A percentile compares a stretch with the other conserved stretches of the same genome.
Conservation (phyloP, 176 grass and related monocot genomes). For the Rhynchospora breviuscula region DNA sequence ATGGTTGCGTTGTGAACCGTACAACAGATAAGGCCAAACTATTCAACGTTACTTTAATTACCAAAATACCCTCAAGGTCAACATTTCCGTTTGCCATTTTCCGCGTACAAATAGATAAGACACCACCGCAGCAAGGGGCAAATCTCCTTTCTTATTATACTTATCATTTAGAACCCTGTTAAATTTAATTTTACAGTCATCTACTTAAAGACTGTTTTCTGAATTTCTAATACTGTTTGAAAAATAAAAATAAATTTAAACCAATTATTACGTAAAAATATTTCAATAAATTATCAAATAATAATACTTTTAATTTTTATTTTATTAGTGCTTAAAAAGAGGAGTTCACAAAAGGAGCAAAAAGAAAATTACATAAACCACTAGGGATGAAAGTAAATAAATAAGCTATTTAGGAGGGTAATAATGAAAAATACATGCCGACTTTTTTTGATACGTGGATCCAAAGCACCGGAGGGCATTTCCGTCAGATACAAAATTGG, state of each 20-base stretch:
- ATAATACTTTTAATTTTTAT: not conserved
- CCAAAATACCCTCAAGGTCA: not conserved
- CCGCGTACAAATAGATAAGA: not conserved
- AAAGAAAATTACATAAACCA: not conserved
- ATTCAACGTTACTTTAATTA: not conserved
- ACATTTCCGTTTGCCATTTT: not conserved
- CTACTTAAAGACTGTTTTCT: not conserved
- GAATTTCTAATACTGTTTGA: not conserved
- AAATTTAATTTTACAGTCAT: not conserved
- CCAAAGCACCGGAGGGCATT: not conserved
- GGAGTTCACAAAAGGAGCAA: not conserved
- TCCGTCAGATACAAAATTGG: not conserved
- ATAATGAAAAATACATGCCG: not conserved
- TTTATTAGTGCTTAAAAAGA: not conserved
- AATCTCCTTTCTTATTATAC: not conserved
- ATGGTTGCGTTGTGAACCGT: too few species aligned
- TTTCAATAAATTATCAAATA: not conserved
- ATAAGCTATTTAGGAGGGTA: not conserved
- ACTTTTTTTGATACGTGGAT: too few species aligned
- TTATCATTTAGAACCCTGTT: not conserved
- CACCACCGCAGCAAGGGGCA: not conserved
- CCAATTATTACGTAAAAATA: not conserved
- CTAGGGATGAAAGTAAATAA: not conserved
- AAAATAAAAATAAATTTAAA: not conserved
- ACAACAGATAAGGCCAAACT: conserved; percentile 27